Percentiles rank a stretch among this genome's conserved stretches.
Conservation (phyloP, 257 asterid species). For the Solanum boliviense region DNA sequence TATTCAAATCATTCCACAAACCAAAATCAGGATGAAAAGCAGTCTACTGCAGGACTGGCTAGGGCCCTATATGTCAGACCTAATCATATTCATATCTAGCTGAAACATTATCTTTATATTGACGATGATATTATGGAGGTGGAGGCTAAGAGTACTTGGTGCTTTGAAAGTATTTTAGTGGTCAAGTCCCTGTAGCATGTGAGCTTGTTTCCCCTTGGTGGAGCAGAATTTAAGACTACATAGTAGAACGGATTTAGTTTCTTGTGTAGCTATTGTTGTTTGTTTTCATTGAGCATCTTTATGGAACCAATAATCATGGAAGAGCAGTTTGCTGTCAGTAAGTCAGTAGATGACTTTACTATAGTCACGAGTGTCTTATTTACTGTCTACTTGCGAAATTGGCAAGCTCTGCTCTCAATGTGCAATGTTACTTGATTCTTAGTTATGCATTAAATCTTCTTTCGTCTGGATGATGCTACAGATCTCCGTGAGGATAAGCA, state of each 20-base stretch:
- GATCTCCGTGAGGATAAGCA: conserved; percentile 95
- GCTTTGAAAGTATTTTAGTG: background rate
- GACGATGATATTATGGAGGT: background rate
- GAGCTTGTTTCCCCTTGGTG: background rate
- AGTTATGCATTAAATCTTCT: background rate
- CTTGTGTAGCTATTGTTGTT: background rate
- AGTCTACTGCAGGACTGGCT: background rate
- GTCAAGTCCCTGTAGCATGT: background rate
- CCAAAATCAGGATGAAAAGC: background rate
- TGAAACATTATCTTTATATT: background rate
- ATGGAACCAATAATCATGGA: background rate
- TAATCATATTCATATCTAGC: background rate
- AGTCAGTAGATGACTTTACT: background rate
- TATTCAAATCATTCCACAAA: background rate
- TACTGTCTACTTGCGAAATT: background rate
- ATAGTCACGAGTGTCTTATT: background rate
- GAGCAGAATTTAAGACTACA: background rate
- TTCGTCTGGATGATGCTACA: conserved; percentile 7
- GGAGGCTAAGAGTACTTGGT: background rate
- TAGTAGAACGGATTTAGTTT: background rate
- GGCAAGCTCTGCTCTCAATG: background rate
- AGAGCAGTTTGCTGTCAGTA: background rate
- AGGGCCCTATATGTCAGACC: background rate
- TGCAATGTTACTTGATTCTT: background rate
- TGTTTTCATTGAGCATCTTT: background rate